These are phyloP conservation scores for Solanum aculeatissimum DNA, from an alignment of 305 asterid genomes.

Conservation along the genomic window DNA sequence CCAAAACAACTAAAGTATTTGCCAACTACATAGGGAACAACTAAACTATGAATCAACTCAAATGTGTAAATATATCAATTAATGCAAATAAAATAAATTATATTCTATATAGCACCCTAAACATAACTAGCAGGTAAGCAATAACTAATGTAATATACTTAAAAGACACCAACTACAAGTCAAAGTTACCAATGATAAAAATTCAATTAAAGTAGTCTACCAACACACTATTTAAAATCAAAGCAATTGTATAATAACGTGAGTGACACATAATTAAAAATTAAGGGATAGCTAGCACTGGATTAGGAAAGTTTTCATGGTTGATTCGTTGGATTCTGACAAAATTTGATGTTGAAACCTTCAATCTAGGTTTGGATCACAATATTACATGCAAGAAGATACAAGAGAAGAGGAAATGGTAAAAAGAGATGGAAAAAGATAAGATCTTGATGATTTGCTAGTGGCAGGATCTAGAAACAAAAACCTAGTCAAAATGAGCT, in stretches of 20 bases:
- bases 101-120: too few species aligned
- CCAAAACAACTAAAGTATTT: background rate
- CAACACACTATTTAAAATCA: background rate
- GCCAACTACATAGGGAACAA: background rate
- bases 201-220: background rate
- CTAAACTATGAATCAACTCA: background rate
- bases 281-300: background rate
- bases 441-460: background rate
- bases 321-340: background rate
- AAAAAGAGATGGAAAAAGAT: background rate
- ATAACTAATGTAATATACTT: background rate
- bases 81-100: too few species aligned
- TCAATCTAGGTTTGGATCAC: background rate
- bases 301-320: background rate
- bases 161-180: background rate
- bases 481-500: background rate
- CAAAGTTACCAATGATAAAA: background rate
- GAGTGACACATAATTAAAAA: background rate
- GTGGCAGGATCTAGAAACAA: background rate
- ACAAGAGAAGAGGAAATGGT: background rate
- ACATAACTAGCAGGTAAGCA: background rate
- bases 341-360: background rate
- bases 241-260: background rate
- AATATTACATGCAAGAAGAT: background rate
- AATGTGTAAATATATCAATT: background rate